Evolutionary conservation across 2,329 filamentous ascomycete species (phyloP), one percentile per base, ranked within the genome.

Genomic region (Fusarium palustre): DNA sequence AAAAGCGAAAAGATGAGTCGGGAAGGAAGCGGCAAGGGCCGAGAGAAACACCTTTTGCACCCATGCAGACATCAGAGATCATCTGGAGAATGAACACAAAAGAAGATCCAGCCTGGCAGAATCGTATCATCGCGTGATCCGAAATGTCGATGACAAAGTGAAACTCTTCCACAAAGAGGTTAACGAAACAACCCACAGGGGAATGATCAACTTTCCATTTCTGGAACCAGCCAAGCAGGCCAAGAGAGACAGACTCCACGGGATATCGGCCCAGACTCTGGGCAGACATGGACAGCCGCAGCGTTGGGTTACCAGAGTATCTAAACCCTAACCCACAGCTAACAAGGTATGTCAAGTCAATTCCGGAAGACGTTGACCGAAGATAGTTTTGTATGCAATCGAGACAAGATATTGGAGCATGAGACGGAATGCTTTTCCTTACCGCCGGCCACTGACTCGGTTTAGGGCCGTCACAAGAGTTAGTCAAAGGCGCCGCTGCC

Each of bases 291-390:
- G 55, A 36, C n/a, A 16, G 55, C 55, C 42, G 24, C 34, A 39
- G 42, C n/a, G 22, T 24, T 66, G 61, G 61, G 43, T 49, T 24
- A 31, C 59, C 24, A 55, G 61, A 48, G 41, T 24, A n/a, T 25
- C 31, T 66, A 16, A 66, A 66, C 63, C 61, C 63, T 66, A 55
- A 66, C 63, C 63, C 63, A 66, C 48, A 49, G 46, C n/a, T 12
- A 42, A 20, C 33, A 16, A 22, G 28, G 30, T 18, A 46, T 15
- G 12, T 46, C 20, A 45, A 47, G 25, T 47, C 18, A 36, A 52
- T 31, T 49, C 24, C 24, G 55, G 34, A 38, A 36, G 12, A 22
- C 18, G 38, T 34, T 39, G 18, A 25, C 39, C 43, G 50, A 31
- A 41, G 34, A 13, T 16, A 52, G 18, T 41, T n/a, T 12, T 25